A percentile compares a stretch with the other conserved stretches of the same genome.
Evolutionary conservation across 2,329 filamentous ascomycete genomes (phyloP).

Genomic region (Myriosclerotinia duriaeana): DNA sequence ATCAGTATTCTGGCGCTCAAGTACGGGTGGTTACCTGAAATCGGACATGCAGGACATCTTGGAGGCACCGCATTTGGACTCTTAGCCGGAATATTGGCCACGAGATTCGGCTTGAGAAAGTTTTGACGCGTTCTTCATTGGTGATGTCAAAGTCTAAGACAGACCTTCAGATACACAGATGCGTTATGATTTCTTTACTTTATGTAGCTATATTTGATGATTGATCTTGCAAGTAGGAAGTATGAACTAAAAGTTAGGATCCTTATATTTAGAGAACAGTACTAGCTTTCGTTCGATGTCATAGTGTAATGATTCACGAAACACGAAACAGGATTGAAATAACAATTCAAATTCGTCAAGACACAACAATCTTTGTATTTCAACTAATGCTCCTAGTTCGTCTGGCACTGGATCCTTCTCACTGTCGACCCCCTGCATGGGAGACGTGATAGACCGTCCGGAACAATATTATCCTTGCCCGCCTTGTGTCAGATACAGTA

Average conservation of each 20-base stretch:
- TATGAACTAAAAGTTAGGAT: not conserved
- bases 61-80: slow-evolving; percentile 19
- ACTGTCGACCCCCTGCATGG: too few species aligned
- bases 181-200: not conserved
- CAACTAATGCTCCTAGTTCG: too few species aligned
- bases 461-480: too few species aligned
- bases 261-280: not conserved
- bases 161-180: not conserved
- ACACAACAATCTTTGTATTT: not conserved
- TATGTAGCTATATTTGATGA: not conserved
- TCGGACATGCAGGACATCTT: slow-evolving; percentile 20
- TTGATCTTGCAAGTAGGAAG: not conserved
- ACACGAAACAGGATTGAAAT: not conserved
- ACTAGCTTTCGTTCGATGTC: not conserved
- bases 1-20: slow-evolving; percentile 15
- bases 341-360: not conserved
- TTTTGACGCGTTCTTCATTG: not conserved
- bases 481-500: too few species aligned
- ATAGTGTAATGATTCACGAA: not conserved
- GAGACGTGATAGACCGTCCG: too few species aligned
- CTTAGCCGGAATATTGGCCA: not conserved
- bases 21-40: slow-evolving; percentile 1
- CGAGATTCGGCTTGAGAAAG: not conserved
- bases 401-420: too few species aligned
- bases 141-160: too few species aligned